Percentiles rank a stretch among this genome's conserved stretches.
phyloP scores from a whole-genome alignment of 768 basidiomycete species.

The Termitomyces sp. region DNA sequence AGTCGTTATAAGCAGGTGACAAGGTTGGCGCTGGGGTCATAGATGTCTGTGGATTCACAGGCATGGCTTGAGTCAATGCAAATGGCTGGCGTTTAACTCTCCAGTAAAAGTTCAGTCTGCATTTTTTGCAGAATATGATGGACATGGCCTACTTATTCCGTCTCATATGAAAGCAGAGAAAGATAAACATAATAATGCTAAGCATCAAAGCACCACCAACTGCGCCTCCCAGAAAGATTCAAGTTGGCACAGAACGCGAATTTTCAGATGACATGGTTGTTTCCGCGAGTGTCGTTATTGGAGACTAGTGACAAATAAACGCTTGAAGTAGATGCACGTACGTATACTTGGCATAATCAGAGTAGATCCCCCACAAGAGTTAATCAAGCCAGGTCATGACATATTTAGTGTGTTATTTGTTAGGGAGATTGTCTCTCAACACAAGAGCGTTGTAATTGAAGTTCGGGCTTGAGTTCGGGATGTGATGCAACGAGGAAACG shows the following conservation, averaged over 20 bases:
- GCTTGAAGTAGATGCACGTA: background rate
- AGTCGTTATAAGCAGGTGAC: background rate
- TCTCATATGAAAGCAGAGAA: conserved; percentile 1
- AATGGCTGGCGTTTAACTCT: background rate
- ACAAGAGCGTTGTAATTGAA: conserved; percentile 29
- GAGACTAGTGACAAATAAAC: background rate
- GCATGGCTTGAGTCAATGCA: background rate
- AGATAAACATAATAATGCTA: background rate
- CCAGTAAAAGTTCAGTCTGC: background rate
- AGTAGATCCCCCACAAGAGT: conserved; percentile 18
- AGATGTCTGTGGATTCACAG: background rate
- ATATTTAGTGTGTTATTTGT: conserved; percentile 29
- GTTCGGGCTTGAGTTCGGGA: conserved; percentile 19
- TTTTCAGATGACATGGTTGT: background rate
- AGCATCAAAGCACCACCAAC: background rate
- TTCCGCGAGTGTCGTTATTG: background rate
- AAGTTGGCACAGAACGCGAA: background rate
- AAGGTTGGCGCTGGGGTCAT: too few species aligned
- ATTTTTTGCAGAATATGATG: background rate
- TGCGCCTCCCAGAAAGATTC: background rate
- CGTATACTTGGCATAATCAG: background rate
- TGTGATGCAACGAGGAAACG: conserved; percentile 22
- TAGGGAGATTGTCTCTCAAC: conserved; percentile 24
- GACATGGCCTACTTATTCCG: background rate
- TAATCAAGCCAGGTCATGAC: conserved; percentile 26